Conservation (phyloP, 2,329 filamentous ascomycete genomes). For the Xylariaceae sp. region DNA sequence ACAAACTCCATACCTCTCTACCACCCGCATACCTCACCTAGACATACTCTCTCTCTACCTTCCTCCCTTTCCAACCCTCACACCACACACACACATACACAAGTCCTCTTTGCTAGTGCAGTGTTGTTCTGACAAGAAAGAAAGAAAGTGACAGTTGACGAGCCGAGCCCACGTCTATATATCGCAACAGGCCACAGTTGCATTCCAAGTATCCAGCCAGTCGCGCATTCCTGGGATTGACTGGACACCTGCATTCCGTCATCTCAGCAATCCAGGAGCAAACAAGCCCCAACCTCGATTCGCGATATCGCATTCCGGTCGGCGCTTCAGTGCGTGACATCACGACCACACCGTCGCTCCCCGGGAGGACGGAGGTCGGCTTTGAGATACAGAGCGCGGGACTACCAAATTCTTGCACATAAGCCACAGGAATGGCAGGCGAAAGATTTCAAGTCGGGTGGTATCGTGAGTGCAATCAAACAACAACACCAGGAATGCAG, state of each 20-base stretch:
- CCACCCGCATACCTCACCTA: conserved; percentile 8
- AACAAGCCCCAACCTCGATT: conserved; percentile 8
- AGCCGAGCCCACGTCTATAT: neutral
- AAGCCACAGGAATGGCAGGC: conserved; percentile 17
- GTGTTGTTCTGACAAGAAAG: conserved; percentile 23
- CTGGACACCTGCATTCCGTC: conserved; percentile 18
- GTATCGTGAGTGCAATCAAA: conserved; percentile 24
- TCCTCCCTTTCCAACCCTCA: neutral
- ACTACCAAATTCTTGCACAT: neutral
- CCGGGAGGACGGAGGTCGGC: conserved; percentile 27
- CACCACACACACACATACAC: conserved; percentile 4
- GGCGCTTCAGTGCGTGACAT: conserved; percentile 20
- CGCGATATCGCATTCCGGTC: neutral
- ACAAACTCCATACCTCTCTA: conserved; percentile 13
- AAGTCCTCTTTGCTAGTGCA: conserved; percentile 12
- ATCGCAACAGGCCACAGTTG: conserved; percentile 1
- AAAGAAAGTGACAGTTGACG: conserved; percentile 1
- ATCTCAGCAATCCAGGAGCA: conserved; percentile 1
- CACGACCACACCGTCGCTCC: conserved; percentile 26
- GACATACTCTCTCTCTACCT: neutral
- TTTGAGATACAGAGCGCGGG: conserved; percentile 15
- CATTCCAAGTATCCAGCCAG: conserved; percentile 13
- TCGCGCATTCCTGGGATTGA: conserved; percentile 16
- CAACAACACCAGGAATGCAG: neutral
- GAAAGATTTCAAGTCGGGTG: conserved; percentile 27